Base-by-base conservation (phyloP, 164 flowering plant genomes). In the Paratinospora sagittata region DNA sequence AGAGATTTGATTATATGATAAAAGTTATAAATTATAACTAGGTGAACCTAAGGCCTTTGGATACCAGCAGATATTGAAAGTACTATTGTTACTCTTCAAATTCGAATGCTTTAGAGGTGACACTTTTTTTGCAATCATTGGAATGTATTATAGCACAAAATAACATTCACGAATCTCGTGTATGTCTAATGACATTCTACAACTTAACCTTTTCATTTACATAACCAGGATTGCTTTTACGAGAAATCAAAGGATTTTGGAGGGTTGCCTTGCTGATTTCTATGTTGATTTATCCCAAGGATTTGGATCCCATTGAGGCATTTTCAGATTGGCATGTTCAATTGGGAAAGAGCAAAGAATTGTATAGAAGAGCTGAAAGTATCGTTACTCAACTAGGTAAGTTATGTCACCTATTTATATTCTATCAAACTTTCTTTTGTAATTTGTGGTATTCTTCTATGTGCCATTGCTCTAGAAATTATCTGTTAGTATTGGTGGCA, bases 161-260 rank as follows among this genome's bases (percentile, higher is more conserved):
- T 39, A 39, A 27, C 12, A 43, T 26, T n/a, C 13, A 23, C 3
- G n/a, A 27, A 12, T 16, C 63, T 47, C 30, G 3, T 45, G 0
- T 6, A 19, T 37, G 23, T 65, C n/a, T 47, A n/a, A 58, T 63
- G 43, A 23, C 61, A 4, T 58, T 23, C 9, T 43, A 19, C 12
- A 26, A 62, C 30, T 74, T 68, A 68, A n/a, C 13, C 63, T 13
- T 19, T 68, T 17, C 67, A 27, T 33, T 66, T 62, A 26, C 27
- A 1, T 55, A 8, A n/a, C 21, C 80, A 91, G 99, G 96, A 17
- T 78, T 88, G 82, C 84, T 96, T 52, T 81, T 93, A 37, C 80
- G 88, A 65, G 96, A 93, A 74, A 85, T 91, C 37, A 93, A 91
- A 83, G 87, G 87, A 64, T 86, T 84, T 69, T 93, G 98, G 99